Evolutionary conservation across 305 asterid species (phyloP).

Genomic region (Solanum hybrid): DNA sequence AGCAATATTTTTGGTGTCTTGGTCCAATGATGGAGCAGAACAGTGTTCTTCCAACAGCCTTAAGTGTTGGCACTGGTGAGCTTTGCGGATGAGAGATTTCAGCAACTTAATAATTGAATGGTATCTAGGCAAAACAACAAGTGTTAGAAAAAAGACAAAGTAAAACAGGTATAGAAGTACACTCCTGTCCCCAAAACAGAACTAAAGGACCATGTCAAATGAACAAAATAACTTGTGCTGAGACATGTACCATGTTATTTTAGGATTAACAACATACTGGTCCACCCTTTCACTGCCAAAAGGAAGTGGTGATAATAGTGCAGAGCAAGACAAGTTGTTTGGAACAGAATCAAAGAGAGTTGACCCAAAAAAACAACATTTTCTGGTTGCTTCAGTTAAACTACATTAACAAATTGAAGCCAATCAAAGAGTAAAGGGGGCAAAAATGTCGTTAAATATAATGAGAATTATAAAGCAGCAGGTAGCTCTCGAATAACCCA

Average conservation of each 20-base stretch:
- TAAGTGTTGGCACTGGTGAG: slow-evolving; percentile 39
- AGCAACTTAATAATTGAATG: slow-evolving; percentile 55
- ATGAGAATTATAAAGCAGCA: not conserved
- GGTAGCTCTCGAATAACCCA: not conserved
- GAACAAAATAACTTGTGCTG: not conserved
- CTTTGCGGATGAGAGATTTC: slow-evolving; percentile 44
- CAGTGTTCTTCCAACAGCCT: slow-evolving; percentile 78
- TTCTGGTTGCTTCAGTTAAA: not conserved
- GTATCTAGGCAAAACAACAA: slow-evolving; percentile 42
- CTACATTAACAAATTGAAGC: not conserved
- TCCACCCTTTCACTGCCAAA: not conserved
- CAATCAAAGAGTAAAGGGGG: not conserved
- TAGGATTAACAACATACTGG: not conserved
- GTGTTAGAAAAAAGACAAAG: not conserved
- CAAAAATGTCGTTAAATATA: not conserved
- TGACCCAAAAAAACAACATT: not conserved
- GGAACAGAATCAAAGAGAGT: not conserved
- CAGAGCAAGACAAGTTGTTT: not conserved
- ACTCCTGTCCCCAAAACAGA: not conserved
- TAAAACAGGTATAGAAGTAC: not conserved
- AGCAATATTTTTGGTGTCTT: slow-evolving; percentile 15
- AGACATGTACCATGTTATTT: not conserved
- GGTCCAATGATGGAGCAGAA: slow-evolving; percentile 25
- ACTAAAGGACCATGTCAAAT: not conserved
- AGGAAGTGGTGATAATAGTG: not conserved